Evolutionary conservation across 768 basidiomycete genomes (phyloP), one percentile per base, ranked within the genome.

Genomic region (Lactifluus rugatus): DNA sequence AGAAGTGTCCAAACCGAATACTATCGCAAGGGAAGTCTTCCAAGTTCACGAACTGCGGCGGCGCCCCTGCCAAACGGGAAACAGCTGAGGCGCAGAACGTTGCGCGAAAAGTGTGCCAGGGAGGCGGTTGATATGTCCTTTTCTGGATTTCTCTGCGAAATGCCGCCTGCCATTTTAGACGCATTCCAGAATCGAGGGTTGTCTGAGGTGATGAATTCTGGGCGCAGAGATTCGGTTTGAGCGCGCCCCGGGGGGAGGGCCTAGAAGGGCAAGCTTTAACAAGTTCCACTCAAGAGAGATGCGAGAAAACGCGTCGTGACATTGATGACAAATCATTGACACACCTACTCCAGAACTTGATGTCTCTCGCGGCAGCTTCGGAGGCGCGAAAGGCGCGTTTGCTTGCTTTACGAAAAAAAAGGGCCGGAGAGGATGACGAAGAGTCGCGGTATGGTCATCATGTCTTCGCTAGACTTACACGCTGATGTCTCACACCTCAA

Each of bases 331-430:
- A 55, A 69, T 61, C 45, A 19, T 48, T 4, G 46, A 49, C 45
- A 16, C 45, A 23, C 34, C 28, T 11, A 34, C 25, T 46, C 32
- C 52, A 4, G 28, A 54, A 34, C 48, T 44, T 60, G 48, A 82
- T 79, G 81, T 83, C 89, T 61, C 79, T 93, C 23, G 83, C 81
- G 58, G 85, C 86, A 67, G 82, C 81, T 7, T 87, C 87, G 9
- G 89, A 93, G 65, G 81, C 82, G 34, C 81, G 92, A 57, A 93
- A 92, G 70, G 82, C 82, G 52, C 86, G 91, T 58, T 73, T 94
- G 3, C 68, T 81, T n/a, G 87, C 89, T 1, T 77, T 94, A 52
- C 79, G 84, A 64, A 84, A 80, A 69, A 76, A 80, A 59, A 93
- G 89, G 66, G 81, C 79, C 9, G 84, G 84, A 2, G 79, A 79